A percentile compares a stretch with the other conserved stretches of the same genome.
Conservation (phyloP, 805 yeast genomes). For the Maudiozyma bulderi region DNA sequence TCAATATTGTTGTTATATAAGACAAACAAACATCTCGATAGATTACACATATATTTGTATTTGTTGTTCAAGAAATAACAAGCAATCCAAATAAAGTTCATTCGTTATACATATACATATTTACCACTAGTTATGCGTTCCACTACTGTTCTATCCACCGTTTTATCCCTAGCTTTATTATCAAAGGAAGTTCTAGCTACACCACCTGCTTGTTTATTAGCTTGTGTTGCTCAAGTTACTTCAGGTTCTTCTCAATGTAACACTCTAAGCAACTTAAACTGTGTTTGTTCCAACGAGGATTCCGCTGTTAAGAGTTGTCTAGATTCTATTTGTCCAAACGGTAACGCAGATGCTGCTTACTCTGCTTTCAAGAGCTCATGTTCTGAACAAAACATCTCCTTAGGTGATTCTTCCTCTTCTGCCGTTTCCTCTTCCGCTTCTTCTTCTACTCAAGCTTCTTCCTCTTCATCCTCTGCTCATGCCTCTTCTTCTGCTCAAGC, state of each 20-base stretch:
- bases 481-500: constrained; percentile 19
- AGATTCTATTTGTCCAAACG: constrained; percentile 58
- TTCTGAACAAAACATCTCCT: constrained; percentile 34
- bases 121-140: constrained; percentile 17
- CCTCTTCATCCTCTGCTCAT: constrained; percentile 19
- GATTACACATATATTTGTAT: no score
- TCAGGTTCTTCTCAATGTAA: constrained; percentile 44
- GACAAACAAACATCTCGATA: no score
- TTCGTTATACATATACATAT: not conserved
- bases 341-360: constrained; percentile 47
- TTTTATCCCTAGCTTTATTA: constrained; percentile 20
- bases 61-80: no score
- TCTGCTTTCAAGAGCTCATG: constrained; percentile 49
- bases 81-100: not conserved
- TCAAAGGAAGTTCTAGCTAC: constrained; percentile 43
- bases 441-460: constrained; percentile 21
- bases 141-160: constrained; percentile 20
- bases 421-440: constrained; percentile 24
- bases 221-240: constrained; percentile 71
- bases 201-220: constrained; percentile 88
- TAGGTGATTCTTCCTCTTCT: constrained; percentile 27
- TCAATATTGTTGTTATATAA: no score
- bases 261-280: constrained; percentile 52
- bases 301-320: constrained; percentile 52
- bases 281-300: constrained; percentile 57